phyloP scores from a whole-genome alignment of 2,329 filamentous ascomycete genomes.

The Alternaria sp. region DNA sequence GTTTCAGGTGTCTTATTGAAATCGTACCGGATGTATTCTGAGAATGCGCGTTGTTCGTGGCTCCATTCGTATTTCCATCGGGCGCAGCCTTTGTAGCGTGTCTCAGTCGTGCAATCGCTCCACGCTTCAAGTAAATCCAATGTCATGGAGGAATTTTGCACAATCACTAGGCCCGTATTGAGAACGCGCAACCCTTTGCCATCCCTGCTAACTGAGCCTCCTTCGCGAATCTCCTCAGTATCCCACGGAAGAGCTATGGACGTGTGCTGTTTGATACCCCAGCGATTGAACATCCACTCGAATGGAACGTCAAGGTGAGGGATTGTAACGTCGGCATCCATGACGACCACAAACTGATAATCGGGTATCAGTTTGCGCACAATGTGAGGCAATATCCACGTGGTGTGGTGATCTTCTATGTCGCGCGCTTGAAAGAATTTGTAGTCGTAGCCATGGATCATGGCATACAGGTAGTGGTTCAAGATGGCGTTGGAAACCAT shows the following conservation, averaged over 20 bases:
- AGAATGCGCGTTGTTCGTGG: conserved; percentile 48
- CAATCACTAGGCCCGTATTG: conserved; percentile 54
- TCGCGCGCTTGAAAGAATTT: conserved; percentile 53
- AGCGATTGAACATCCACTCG: conserved; percentile 61
- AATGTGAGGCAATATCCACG: conserved; percentile 57
- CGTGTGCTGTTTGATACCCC: conserved; percentile 54
- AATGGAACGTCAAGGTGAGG: conserved; percentile 56
- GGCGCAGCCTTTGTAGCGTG: conserved; percentile 38
- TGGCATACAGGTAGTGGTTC: conserved; percentile 37
- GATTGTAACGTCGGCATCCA: conserved; percentile 58
- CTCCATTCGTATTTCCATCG: conserved; percentile 41
- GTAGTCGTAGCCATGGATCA: conserved; percentile 59
- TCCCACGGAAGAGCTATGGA: conserved; percentile 56
- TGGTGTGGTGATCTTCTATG: conserved; percentile 49
- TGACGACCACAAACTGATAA: conserved; percentile 56
- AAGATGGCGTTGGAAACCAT: conserved; percentile 34
- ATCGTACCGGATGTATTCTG: conserved; percentile 47
- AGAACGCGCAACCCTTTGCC: conserved; percentile 46
- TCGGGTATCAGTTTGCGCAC: conserved; percentile 52
- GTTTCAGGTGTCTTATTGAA: conserved; percentile 38
- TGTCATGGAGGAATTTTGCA: conserved; percentile 42
- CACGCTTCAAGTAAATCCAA: conserved; percentile 44
- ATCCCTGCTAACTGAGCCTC: conserved; percentile 45
- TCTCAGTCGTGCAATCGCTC: conserved; percentile 42
- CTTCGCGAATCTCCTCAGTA: conserved; percentile 19